Evolutionary conservation across 2,329 filamentous ascomycete species (phyloP), one percentile per base, ranked within the genome.

Genomic region (Pyrenochaeta sp.): DNA sequence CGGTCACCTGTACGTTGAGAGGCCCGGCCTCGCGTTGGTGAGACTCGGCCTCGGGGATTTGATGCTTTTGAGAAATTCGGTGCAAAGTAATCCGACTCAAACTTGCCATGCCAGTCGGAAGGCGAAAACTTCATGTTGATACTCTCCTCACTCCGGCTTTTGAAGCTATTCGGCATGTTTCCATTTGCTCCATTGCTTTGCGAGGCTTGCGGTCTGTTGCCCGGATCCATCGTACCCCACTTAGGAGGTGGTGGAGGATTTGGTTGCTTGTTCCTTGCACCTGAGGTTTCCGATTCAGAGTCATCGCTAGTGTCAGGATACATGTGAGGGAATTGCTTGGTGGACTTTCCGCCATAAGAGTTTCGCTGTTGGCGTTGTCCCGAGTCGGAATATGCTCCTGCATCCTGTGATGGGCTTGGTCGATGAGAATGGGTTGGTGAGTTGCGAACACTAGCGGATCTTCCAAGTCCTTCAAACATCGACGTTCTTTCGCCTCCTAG

Each of bases 401-500:
- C 32, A 23, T 68, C 62, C 3, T 51, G 48, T 7, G 61, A 59
- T 3, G 61, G 47, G 17, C 42, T 55, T 2, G 57, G 53, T 22
- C 63, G 51, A 11, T 65, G 51, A 4, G 50, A 34, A 17, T 60
- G 55, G 9, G 55, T 68, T 6, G 77, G 74, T 2, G 78, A 74
- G 53, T 79, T 76, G 24, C 80, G 76, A 41, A 77, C 76, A 55
- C 79, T 84, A 9, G 77, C 69, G 39, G 81, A 81, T 30, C 80
- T 75, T 30, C 74, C 73, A 7, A 84, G 54, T 11, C 75, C 74
- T 22, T 79, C 77, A 26, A 76, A 76, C 55, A 84, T 75, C 41
- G 80, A 79, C 0, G 78, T 84, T 53, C 75, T 81, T 60, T 86
- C 82, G 21, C 82, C 82, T 40, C 77, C 74, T 20, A 73, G 65